phyloP scores from a whole-genome alignment of 2,329 filamentous ascomycete genomes.

The Hysterium pulicare region DNA sequence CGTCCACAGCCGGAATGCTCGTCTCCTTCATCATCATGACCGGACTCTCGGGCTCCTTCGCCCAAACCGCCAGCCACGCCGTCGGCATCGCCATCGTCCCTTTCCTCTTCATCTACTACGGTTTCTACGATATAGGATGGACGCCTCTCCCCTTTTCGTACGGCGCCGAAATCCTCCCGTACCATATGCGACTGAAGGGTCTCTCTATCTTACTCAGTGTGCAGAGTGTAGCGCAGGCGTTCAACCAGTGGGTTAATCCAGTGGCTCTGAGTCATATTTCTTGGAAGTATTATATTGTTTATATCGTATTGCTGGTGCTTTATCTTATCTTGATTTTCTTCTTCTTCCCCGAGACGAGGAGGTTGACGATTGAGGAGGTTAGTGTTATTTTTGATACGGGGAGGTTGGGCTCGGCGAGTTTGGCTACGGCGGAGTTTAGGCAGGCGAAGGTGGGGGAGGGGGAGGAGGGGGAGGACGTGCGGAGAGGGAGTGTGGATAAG shows the following conservation, averaged over 20 bases:
- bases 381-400: background rate
- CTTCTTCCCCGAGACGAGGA: conserved; percentile 22
- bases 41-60: conserved; percentile 15
- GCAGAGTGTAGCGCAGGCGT: conserved; percentile 59
- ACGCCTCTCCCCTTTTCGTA: conserved; percentile 57
- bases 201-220: conserved; percentile 59
- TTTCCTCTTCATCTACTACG: conserved; percentile 50
- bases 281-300: conserved; percentile 35
- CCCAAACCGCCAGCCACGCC: conserved; percentile 8
- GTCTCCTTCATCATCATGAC: conserved; percentile 32
- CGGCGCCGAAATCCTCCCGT: conserved; percentile 49
- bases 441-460: too few species aligned
- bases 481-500: too few species aligned
- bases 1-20: conserved; percentile 29
- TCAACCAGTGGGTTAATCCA: conserved; percentile 59
- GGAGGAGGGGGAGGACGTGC: too few species aligned
- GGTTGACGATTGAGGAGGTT: conserved; percentile 2
- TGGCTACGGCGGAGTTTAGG: too few species aligned
- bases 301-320: conserved; percentile 22
- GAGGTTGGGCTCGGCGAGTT: too few species aligned
- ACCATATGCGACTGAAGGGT: conserved; percentile 49
- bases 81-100: conserved; percentile 48
- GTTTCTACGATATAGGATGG: conserved; percentile 57
- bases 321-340: conserved; percentile 20
- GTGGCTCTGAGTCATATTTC: conserved; percentile 26